These are phyloP conservation scores for Spizellomyces punctatus DNA, from an alignment of 192 early-diverging fungal genomes.

Conservation along the genomic window DNA sequence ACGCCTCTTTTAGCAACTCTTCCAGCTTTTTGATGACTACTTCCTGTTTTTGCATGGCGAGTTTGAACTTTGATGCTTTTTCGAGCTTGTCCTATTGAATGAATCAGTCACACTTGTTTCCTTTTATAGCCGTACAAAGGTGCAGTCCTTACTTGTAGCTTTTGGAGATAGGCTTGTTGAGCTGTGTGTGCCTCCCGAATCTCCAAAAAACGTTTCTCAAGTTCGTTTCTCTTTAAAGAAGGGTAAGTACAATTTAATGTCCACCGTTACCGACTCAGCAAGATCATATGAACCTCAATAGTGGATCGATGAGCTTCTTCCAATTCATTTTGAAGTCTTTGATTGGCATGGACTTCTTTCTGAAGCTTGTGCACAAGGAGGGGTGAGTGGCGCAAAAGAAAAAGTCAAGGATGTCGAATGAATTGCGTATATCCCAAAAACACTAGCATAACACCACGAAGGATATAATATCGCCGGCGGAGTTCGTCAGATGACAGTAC, in stretches of 20 bases:
- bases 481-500: slow-evolving; percentile 41
- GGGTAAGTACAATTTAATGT: background rate
- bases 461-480: slow-evolving; percentile 36
- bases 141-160: slow-evolving; percentile 34
- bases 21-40: slow-evolving; percentile 41
- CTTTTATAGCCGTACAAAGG: background rate
- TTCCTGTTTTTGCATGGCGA: slow-evolving; percentile 48
- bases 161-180: slow-evolving; percentile 42
- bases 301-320: slow-evolving; percentile 29
- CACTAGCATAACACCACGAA: background rate
- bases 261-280: background rate
- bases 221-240: slow-evolving; percentile 34
- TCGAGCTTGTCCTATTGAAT: slow-evolving; percentile 26
- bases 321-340: slow-evolving; percentile 22
- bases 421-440: background rate
- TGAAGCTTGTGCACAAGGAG: slow-evolving; percentile 42
- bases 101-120: background rate
- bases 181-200: slow-evolving; percentile 49
- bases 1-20: slow-evolving; percentile 30
- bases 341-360: slow-evolving; percentile 5
- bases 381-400: background rate
- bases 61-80: slow-evolving; percentile 26
- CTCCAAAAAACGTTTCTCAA: slow-evolving; percentile 45
- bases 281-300: slow-evolving; percentile 32
- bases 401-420: too few relatives aligned